These are phyloP conservation scores for Phytophthora chlamydospora DNA, from an alignment of 352 stramenopile genomes.

Conservation along the genomic window DNA sequence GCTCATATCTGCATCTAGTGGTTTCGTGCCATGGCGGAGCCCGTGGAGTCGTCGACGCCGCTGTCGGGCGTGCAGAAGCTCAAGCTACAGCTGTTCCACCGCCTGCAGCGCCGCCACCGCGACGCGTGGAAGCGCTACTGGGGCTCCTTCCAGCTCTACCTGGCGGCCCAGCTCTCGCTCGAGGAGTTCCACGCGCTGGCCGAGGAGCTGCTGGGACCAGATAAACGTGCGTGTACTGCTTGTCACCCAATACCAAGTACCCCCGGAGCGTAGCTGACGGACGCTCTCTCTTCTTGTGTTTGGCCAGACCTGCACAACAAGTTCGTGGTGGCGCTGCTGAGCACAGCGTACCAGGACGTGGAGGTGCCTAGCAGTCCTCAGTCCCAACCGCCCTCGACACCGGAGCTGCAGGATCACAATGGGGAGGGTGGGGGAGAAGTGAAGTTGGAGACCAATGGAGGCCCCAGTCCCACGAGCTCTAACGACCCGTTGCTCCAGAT, in stretches of 20 bases:
- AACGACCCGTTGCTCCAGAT: slow-evolving; percentile 29
- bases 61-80: slow-evolving; percentile 47
- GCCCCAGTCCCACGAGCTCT: neutral
- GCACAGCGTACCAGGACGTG: slow-evolving; percentile 32
- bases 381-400: slow-evolving; percentile 4
- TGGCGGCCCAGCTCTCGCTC: slow-evolving; percentile 55
- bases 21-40: slow-evolving; percentile 13
- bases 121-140: slow-evolving; percentile 68
- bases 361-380: slow-evolving; percentile 11
- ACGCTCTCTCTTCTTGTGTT: neutral
- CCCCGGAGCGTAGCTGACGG: neutral
- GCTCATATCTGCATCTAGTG: neutral
- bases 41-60: slow-evolving; percentile 3
- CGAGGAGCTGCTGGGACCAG: slow-evolving; percentile 47
- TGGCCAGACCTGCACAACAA: slow-evolving; percentile 60
- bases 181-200: slow-evolving; percentile 63
- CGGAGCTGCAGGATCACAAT: slow-evolving; percentile 12
- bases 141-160: slow-evolving; percentile 60
- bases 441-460: slow-evolving; percentile 9
- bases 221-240: slow-evolving; percentile 42
- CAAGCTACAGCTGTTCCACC: slow-evolving; percentile 72
- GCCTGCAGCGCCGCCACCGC: slow-evolving; percentile 52
- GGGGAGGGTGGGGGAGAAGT: slow-evolving; percentile 7
- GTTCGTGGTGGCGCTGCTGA: slow-evolving; percentile 63
- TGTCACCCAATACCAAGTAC: too few species aligned